phyloP scores from a whole-genome alignment of 2,329 filamentous ascomycete genomes.

The Ramularia endophylla region DNA sequence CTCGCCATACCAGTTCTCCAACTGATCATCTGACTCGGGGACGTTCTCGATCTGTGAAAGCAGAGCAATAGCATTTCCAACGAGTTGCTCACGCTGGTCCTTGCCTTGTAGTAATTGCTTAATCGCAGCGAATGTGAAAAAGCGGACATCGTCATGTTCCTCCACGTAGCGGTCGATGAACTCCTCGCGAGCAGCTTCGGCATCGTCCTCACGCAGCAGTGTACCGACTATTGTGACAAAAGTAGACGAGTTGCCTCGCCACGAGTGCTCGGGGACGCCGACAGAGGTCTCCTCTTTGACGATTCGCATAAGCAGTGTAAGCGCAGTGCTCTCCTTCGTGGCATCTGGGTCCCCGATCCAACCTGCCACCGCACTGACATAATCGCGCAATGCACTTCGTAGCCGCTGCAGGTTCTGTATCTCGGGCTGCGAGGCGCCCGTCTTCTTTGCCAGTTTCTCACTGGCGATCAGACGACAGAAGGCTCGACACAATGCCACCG shows the following conservation, averaged over 20 bases:
- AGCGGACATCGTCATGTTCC: slow-evolving; percentile 77
- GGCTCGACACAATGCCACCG: slow-evolving; percentile 76
- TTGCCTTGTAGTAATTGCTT: slow-evolving; percentile 45
- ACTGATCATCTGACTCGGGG: slow-evolving; percentile 59
- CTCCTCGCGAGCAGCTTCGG: slow-evolving; percentile 58
- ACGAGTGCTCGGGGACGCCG: slow-evolving; percentile 51
- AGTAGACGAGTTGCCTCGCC: slow-evolving; percentile 54
- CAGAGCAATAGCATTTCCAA: slow-evolving; percentile 56
- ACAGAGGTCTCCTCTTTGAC: slow-evolving; percentile 70
- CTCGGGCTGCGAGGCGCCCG: slow-evolving; percentile 65
- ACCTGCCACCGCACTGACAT: slow-evolving; percentile 46
- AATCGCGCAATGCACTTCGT: slow-evolving; percentile 66
- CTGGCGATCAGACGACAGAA: slow-evolving; percentile 75
- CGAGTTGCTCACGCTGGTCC: slow-evolving; percentile 34
- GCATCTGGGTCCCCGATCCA: slow-evolving; percentile 57
- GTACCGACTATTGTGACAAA: slow-evolving; percentile 59
- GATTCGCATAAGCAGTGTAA: slow-evolving; percentile 77
- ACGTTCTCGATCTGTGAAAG: slow-evolving; percentile 64
- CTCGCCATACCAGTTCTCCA: slow-evolving; percentile 63
- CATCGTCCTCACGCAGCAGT: slow-evolving; percentile 54
- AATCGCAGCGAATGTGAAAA: slow-evolving; percentile 70
- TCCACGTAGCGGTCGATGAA: slow-evolving; percentile 75
- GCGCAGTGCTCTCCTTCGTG: slow-evolving; percentile 58
- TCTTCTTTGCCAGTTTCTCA: slow-evolving; percentile 62
- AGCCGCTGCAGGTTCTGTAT: slow-evolving; percentile 71